A percentile compares a stretch with the other conserved stretches of the same genome.
Conservation (phyloP, 495 filamentous ascomycete species). For the Lophiotrema nucula region DNA sequence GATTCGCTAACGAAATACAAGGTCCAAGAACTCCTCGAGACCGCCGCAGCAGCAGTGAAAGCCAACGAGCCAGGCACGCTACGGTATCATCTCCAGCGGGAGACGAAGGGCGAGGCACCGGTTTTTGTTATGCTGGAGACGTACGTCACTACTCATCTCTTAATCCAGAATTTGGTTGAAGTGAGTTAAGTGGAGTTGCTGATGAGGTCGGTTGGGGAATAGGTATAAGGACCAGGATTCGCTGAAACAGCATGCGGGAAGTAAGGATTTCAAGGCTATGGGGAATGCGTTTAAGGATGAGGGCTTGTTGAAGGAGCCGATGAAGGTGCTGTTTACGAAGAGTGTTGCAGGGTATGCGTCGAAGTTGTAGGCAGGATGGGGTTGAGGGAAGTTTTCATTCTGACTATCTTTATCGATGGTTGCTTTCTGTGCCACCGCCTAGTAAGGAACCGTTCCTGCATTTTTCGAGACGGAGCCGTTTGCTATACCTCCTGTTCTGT, state of each 20-base stretch:
- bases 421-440: too few relatives aligned
- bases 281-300: slow-evolving; percentile 20
- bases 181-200: neutral
- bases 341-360: slow-evolving; percentile 19
- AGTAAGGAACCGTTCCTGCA: too few relatives aligned
- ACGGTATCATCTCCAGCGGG: slow-evolving; percentile 22
- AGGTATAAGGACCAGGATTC: slow-evolving; percentile 21
- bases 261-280: slow-evolving; percentile 19
- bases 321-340: slow-evolving; percentile 25
- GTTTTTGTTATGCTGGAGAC: slow-evolving; percentile 24
- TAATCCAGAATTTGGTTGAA: neutral
- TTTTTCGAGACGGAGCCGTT: too few relatives aligned
- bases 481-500: too few relatives aligned
- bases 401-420: too few relatives aligned
- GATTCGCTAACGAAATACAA: neutral
- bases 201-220: neutral
- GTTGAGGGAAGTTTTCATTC: too few relatives aligned
- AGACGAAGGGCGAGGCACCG: slow-evolving; percentile 14
- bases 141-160: slow-evolving; percentile 2
- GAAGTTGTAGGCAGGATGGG: slow-evolving; percentile 13
- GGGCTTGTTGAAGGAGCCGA: slow-evolving; percentile 14
- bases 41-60: slow-evolving; percentile 6
- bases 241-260: slow-evolving; percentile 4
- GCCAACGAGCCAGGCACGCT: slow-evolving; percentile 23
- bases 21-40: slow-evolving; percentile 21